Percentiles rank a stretch among this genome's conserved stretches.
phyloP scores from a whole-genome alignment of 169 alveolate genomes.

The Cryptosporidium sp. region DNA sequence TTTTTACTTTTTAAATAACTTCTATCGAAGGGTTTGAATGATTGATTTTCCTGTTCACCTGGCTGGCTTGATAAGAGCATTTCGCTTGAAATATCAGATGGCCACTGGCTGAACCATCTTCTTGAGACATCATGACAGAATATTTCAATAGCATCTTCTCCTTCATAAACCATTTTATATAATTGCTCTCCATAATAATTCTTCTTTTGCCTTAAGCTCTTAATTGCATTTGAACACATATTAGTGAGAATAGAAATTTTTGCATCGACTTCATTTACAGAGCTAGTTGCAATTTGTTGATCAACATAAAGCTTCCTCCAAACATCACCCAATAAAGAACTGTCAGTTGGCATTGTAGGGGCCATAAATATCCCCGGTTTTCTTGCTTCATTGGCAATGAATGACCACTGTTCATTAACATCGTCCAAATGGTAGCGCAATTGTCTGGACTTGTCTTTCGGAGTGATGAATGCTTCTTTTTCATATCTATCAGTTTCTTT shows the following conservation, averaged over 20 bases:
- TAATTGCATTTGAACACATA: conserved; percentile 45
- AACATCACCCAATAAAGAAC: conserved; percentile 60
- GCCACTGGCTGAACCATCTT: conserved; percentile 67
- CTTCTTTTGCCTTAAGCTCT: conserved; percentile 11
- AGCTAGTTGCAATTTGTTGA: conserved; percentile 38
- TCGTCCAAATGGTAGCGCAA: conserved; percentile 15
- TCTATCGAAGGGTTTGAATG: conserved; percentile 18
- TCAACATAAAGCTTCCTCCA: conserved; percentile 51
- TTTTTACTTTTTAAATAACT: conserved; percentile 25
- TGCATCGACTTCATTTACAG: conserved; percentile 28
- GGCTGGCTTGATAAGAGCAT: conserved; percentile 13
- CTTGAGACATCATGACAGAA: conserved; percentile 50
- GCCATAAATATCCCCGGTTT: conserved; percentile 63
- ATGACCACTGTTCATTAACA: conserved; percentile 64
- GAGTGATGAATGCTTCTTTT: conserved; percentile 34
- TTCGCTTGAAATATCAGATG: conserved; percentile 41
- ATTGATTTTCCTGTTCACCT: background rate
- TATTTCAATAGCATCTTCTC: conserved; percentile 31
- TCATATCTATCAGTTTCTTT: conserved; percentile 59
- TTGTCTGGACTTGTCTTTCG: conserved; percentile 15
- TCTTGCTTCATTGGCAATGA: conserved; percentile 52
- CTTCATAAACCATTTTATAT: conserved; percentile 41
- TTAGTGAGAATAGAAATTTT: conserved; percentile 37
- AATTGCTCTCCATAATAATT: conserved; percentile 43
- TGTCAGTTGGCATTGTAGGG: conserved; percentile 53